Evolutionary conservation across 2,329 filamentous ascomycete species (phyloP).

Genomic region (Fusarium solani-melongenae): DNA sequence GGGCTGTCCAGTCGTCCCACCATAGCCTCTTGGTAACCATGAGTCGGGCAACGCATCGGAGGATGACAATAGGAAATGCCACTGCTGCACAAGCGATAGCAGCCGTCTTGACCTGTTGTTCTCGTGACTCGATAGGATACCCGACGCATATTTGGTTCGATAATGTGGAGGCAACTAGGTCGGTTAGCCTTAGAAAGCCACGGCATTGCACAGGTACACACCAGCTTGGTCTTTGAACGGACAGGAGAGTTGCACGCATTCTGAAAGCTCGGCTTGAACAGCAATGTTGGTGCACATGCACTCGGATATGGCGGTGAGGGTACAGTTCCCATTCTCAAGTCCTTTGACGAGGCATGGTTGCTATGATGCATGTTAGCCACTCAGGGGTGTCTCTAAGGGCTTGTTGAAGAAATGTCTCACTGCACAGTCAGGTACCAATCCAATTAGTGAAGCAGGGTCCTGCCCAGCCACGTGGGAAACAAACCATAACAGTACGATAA

Average conservation of each 20-base stretch:
- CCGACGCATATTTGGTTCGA: neutral
- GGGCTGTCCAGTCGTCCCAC: neutral
- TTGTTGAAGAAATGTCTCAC: neutral
- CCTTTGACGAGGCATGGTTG: neutral
- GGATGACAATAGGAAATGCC: neutral
- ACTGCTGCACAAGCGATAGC: neutral
- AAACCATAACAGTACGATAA: neutral
- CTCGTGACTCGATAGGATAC: neutral
- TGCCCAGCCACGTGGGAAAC: neutral
- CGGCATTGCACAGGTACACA: neutral
- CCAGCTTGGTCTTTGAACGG: neutral
- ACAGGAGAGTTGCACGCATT: neutral
- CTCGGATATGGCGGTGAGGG: neutral
- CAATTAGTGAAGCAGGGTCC: neutral
- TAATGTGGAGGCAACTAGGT: neutral
- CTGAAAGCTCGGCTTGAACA: neutral
- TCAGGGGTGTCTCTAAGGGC: neutral
- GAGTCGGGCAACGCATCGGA: neutral
- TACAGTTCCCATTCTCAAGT: neutral
- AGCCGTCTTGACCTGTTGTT: neutral
- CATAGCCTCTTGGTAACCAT: neutral
- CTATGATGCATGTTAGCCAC: neutral
- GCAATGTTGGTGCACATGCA: neutral
- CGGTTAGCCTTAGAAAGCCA: neutral
- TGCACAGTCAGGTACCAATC: neutral